phyloP scores from a whole-genome alignment of 768 basidiomycete genomes.

The Psilocybe azurescens region DNA sequence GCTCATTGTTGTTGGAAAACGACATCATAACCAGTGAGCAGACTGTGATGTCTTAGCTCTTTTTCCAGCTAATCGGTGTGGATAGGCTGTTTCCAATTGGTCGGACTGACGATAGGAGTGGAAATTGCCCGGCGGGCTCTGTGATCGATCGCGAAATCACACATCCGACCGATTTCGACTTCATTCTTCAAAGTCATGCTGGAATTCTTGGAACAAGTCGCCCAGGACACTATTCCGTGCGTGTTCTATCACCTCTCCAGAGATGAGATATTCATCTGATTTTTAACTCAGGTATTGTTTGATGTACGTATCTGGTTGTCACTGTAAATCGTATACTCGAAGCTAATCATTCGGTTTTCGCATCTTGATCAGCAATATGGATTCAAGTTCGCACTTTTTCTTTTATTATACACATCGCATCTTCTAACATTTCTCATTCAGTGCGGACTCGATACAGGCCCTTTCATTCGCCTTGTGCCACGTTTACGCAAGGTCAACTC shows the following conservation, averaged over 20 bases:
- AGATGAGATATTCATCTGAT: neutral
- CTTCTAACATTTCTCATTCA: constrained; percentile 26
- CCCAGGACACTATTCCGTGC: constrained; percentile 50
- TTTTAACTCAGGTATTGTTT: constrained; percentile 38
- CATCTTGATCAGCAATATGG: constrained; percentile 29
- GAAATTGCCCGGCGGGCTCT: constrained; percentile 79
- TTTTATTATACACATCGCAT: neutral
- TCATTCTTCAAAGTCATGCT: constrained; percentile 78
- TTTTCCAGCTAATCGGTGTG: neutral
- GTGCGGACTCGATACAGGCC: constrained; percentile 67
- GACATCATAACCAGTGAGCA: constrained; percentile 54
- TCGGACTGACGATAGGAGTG: constrained; percentile 58
- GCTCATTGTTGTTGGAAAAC: constrained; percentile 80
- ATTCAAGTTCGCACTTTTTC: constrained; percentile 48
- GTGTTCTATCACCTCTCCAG: constrained; percentile 18
- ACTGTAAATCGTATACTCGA: neutral
- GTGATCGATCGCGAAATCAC: constrained; percentile 75
- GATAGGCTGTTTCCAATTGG: constrained; percentile 16
- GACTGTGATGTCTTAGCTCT: neutral
- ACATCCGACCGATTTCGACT: constrained; percentile 78
- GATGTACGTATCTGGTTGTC: constrained; percentile 29
- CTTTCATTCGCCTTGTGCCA: constrained; percentile 32
- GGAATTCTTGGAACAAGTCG: constrained; percentile 78
- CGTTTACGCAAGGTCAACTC: constrained; percentile 12
- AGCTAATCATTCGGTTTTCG: neutral